phyloP scores from a whole-genome alignment of 768 basidiomycete species.

The Tylopilus balloui region DNA sequence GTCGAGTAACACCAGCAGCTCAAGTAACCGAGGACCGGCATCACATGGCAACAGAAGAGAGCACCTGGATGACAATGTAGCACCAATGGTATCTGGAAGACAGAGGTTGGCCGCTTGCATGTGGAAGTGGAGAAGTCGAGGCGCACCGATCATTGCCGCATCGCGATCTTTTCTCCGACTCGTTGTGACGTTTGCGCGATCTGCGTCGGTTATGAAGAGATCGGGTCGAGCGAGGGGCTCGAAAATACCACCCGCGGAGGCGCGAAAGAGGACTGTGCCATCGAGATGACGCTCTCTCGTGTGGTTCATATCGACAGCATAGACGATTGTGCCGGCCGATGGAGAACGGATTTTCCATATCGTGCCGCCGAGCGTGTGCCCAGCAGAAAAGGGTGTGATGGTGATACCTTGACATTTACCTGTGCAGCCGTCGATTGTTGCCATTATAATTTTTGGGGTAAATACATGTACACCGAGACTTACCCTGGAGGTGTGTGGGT shows the following conservation, averaged over 20 bases:
- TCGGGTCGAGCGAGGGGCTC: slow-evolving; percentile 88
- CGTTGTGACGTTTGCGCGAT: slow-evolving; percentile 75
- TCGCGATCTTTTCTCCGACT: slow-evolving; percentile 89
- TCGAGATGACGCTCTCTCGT: slow-evolving; percentile 94
- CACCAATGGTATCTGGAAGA: slow-evolving; percentile 74
- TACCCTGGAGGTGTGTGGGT: slow-evolving; percentile 91
- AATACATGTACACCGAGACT: slow-evolving; percentile 20
- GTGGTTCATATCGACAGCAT: slow-evolving; percentile 94
- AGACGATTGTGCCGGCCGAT: slow-evolving; percentile 90
- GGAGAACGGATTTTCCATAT: slow-evolving; percentile 99
- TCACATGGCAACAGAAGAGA: slow-evolving; percentile 91
- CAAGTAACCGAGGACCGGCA: slow-evolving; percentile 89
- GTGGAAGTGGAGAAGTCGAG: not conserved
- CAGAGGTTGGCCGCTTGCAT: not conserved
- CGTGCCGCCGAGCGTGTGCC: slow-evolving; percentile 93
- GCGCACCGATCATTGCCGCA: slow-evolving; percentile 75
- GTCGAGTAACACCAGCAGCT: slow-evolving; percentile 92
- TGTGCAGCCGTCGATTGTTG: slow-evolving; percentile 24
- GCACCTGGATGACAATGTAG: slow-evolving; percentile 73
- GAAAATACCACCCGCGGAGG: slow-evolving; percentile 71
- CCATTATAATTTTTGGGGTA: not conserved
- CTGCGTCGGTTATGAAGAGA: slow-evolving; percentile 89
- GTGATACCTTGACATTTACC: slow-evolving; percentile 91
- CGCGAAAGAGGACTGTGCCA: slow-evolving; percentile 80
- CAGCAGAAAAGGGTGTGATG: slow-evolving; percentile 92